Conservation (phyloP, 2,329 filamentous ascomycete species). For the Colletotrichum sp. region DNA sequence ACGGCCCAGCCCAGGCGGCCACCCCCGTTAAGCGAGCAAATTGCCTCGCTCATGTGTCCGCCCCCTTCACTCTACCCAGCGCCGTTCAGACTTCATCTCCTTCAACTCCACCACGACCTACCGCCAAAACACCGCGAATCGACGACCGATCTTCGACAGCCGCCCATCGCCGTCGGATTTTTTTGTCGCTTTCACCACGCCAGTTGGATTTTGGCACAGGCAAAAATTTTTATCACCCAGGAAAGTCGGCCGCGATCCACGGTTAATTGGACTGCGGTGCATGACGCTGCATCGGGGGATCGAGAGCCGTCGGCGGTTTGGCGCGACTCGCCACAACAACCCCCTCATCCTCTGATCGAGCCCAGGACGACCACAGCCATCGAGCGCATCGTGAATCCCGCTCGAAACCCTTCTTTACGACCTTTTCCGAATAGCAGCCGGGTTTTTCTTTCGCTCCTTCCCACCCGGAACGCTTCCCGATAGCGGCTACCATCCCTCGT, state of each 20-base stretch:
- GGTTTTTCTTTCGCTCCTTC: conserved; percentile 14
- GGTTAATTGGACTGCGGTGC: conserved; percentile 25
- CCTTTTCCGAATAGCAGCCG: background rate
- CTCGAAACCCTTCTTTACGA: conserved; percentile 3
- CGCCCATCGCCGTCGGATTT: conserved; percentile 5
- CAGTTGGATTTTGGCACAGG: conserved; percentile 3
- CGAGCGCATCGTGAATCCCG: conserved; percentile 23
- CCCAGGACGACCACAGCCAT: conserved; percentile 16
- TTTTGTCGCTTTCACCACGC: conserved; percentile 9
- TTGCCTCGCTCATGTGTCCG: conserved; percentile 21
- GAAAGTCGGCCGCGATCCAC: conserved; percentile 3
- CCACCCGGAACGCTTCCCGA: conserved; percentile 8
- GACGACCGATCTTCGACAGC: conserved; percentile 16
- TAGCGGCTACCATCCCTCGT: conserved; percentile 5
- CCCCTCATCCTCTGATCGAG: conserved; percentile 25
- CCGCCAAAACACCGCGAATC: conserved; percentile 17
- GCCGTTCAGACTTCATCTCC: conserved; percentile 23
- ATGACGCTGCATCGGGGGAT: conserved; percentile 39
- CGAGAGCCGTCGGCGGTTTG: conserved; percentile 41
- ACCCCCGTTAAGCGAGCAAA: conserved; percentile 22
- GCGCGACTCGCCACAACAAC: conserved; percentile 40
- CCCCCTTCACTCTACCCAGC: conserved; percentile 22
- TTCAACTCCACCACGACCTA: conserved; percentile 21
- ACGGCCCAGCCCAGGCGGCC: conserved; percentile 15
- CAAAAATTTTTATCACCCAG: background rate